Evolutionary conservation across 371 early-diverging fungal genomes (phyloP).

Genomic region (Lichtheimia hyalospora): DNA sequence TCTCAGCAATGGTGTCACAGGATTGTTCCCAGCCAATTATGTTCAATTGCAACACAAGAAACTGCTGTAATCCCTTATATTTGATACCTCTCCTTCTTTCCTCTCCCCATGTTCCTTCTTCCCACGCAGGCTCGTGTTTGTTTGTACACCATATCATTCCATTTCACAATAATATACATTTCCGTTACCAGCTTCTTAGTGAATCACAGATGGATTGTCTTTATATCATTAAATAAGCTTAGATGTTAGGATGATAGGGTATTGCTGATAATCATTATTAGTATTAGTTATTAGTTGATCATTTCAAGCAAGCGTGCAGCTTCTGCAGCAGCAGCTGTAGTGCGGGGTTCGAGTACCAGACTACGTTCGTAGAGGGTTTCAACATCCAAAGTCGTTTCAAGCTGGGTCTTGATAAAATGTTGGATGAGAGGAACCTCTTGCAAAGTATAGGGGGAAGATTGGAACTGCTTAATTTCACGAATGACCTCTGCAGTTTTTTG

Average conservation of each 20-base stretch:
- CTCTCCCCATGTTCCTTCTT: too few species aligned
- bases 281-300: conserved; percentile 4
- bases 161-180: too few species aligned
- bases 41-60: conserved; percentile 35
- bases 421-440: conserved; percentile 79
- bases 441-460: conserved; percentile 81
- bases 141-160: too few species aligned
- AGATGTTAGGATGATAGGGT: too few species aligned
- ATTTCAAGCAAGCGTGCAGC: conserved; percentile 9
- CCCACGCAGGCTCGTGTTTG: too few species aligned
- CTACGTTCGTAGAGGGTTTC: conserved; percentile 68
- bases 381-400: conserved; percentile 63
- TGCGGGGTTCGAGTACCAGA: conserved; percentile 68
- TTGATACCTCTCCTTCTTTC: too few species aligned
- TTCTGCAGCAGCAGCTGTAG: conserved; percentile 10
- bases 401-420: conserved; percentile 68
- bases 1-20: conserved; percentile 78
- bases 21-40: conserved; percentile 91
- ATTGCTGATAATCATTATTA: neutral
- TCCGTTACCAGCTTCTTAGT: too few species aligned
- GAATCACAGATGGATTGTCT: too few species aligned
- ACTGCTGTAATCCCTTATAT: too few species aligned
- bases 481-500: conserved; percentile 87
- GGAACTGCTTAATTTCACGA: conserved; percentile 92
- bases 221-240: too few species aligned